Evolutionary conservation across 78 protist genomes (phyloP), one percentile per base, ranked within the genome.

Genomic region (Dictyostelium citrinum): DNA sequence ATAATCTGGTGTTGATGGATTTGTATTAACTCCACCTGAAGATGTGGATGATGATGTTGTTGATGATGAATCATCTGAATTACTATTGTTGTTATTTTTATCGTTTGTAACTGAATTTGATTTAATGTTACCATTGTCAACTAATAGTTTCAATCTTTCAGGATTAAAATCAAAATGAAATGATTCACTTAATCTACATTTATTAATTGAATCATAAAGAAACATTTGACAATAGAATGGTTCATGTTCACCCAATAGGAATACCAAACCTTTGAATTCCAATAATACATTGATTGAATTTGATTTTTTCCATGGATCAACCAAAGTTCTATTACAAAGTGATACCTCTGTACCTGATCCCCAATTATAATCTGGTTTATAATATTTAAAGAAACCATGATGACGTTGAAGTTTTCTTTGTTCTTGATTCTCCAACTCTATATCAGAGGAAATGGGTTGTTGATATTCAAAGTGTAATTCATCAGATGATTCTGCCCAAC

Each of bases 291-390:
- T 78, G 2, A 58, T 22, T n/a, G 22, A 17, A 20, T n/a, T 22
- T 67, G 55, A 55, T 68, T 78, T 76, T 37, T 67, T 27, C 84
- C 81, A 88, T 3, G 67, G 45, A 17, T 88, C 93, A 5, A 77
- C 84, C 2, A 67, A 14, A 0, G 72, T 51, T 45, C 93, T 78
- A 31, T 77, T 78, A 33, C 93, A 76, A 16, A 88, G 46, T 31
- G 93, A 88, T 6, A 88, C 84, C 37, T 88, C 93, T 37, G 72
- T 78, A 7, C 93, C 93, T 12, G 93, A 88, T 24, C 93, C 93
- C 93, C 93, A 88, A 33, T 88, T 88, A 35, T 88, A 88, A 12
- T 88, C 93, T 60, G 93, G 93, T 77, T 82, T 81, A 55, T 43
- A 88, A 33, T 88, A 78, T 29, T 72, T 49, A 46, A 88, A 78